Evolutionary conservation across 2,329 filamentous ascomycete species (phyloP), one percentile per base, ranked within the genome.

Genomic region (Zarea fungicola): DNA sequence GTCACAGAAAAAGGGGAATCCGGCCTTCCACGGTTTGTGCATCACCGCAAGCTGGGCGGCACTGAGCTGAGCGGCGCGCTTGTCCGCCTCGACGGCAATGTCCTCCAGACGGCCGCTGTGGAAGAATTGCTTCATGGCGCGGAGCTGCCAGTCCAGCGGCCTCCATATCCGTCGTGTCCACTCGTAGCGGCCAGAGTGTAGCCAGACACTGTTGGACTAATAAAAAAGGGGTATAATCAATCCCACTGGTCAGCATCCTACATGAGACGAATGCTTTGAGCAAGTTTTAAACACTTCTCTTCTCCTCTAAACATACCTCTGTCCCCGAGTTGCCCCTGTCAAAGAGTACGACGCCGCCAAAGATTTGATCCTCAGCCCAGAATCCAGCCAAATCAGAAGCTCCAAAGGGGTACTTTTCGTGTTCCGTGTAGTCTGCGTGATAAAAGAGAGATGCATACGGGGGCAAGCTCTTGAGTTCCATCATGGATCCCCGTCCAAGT

Each of bases 321-420:
- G 18, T 36, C 22, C 46, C 46, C 2, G 31, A 49, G 10, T 18
- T 13, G 3, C 46, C 46, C 23, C 61, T 50, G 36, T 63, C 58
- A 36, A 64, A 64, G 4, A 63, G 34, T 0, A 58, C 52, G 2
- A 64, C 61, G n/a, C 61, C 61, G 13, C 61, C 60, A 13, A 63
- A 49, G 31, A 62, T 60, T 19, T 56, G 55, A 16, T 48, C 44
- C 35, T 62, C 61, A 6, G 60, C 59, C 61, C 60, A 62, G 50
- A 56, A 63, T 3, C 59, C 61, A 1, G 54, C 51, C 26, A 51
- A 13, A 23, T 57, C 53, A 4, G 53, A 46, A 5, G 42, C 31
- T 9, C 52, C 48, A 31, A 54, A 39, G 1, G 55, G 55, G 36
- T 65, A 66, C 26, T 63, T 58, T 5, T 62, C 52, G 31, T 56